Conservation (phyloP, 106 monocot genomes). For the Agapanthus africanus region DNA sequence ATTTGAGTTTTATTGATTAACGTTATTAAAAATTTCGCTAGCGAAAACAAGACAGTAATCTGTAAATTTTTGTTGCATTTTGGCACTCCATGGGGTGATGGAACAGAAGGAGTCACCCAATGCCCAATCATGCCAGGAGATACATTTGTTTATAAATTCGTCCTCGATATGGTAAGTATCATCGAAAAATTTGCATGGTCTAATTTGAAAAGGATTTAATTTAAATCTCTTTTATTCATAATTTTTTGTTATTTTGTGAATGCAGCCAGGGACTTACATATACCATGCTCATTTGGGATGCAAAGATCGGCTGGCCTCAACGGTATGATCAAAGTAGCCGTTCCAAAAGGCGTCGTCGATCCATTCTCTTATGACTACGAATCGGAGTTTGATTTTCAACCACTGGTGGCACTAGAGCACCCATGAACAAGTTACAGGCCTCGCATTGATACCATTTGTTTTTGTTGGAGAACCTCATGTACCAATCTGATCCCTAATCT, state of each 20-base stretch:
- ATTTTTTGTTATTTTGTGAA: neutral
- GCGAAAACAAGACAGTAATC: no score
- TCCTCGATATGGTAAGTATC: slow-evolving; percentile 63
- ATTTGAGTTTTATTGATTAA: no score
- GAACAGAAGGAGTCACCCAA: slow-evolving; percentile 68
- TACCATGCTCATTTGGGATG: slow-evolving; percentile 87
- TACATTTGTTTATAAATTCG: slow-evolving; percentile 60
- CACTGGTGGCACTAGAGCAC: slow-evolving; percentile 94
- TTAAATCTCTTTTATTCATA: neutral
- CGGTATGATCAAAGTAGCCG: slow-evolving; percentile 52
- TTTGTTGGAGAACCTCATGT: slow-evolving; percentile 79
- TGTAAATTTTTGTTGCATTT: no score
- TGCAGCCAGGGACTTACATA: slow-evolving; percentile 68
- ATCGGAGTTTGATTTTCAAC: slow-evolving; percentile 46
- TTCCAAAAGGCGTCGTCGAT: slow-evolving; percentile 27
- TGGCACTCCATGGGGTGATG: slow-evolving; percentile 82
- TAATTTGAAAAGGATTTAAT: neutral
- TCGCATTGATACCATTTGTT: slow-evolving; percentile 28
- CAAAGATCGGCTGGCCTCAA: slow-evolving; percentile 66
- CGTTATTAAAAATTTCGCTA: no score
- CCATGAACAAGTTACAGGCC: slow-evolving; percentile 46
- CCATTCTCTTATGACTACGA: slow-evolving; percentile 65
- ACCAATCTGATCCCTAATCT: neutral
- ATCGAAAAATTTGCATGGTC: neutral
- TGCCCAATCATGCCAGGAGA: slow-evolving; percentile 76